phyloP scores from a whole-genome alignment of 176 grass and related monocot genomes.

The Miscanthus lutarioriparius region DNA sequence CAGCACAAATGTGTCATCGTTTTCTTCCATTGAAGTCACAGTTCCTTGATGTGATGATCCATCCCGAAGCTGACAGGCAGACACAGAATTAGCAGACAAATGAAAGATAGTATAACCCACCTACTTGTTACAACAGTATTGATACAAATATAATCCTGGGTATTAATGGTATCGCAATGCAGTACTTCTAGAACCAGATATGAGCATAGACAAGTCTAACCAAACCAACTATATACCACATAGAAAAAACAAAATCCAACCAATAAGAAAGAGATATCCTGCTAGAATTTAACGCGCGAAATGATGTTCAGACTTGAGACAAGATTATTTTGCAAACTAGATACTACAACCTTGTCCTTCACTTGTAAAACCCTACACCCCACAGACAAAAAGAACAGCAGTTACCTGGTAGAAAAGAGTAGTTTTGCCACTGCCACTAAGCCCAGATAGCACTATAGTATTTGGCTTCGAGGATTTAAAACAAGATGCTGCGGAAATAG shows the following conservation, averaged over 20 bases:
- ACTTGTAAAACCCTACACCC: background rate
- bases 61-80: conserved; percentile 73
- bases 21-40: conserved; percentile 96
- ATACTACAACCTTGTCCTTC: background rate
- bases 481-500: conserved; percentile 50
- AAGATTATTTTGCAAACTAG: background rate
- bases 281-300: background rate
- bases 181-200: background rate
- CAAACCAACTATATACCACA: background rate
- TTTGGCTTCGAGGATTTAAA: conserved; percentile 69
- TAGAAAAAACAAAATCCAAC: background rate
- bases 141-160: background rate
- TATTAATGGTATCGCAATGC: background rate
- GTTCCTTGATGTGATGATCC: conserved; percentile 89
- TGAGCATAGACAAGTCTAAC: background rate
- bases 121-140: background rate
- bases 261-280: background rate
- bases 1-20: conserved; percentile 75
- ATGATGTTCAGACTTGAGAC: background rate
- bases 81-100: conserved; percentile 1
- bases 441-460: conserved; percentile 79
- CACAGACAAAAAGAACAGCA: background rate
- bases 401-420: conserved; percentile 89
- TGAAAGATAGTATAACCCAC: background rate
- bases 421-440: conserved; percentile 89